Base-by-base conservation (phyloP, 108 stramenopile species). In the Discostella stelligeroides region DNA sequence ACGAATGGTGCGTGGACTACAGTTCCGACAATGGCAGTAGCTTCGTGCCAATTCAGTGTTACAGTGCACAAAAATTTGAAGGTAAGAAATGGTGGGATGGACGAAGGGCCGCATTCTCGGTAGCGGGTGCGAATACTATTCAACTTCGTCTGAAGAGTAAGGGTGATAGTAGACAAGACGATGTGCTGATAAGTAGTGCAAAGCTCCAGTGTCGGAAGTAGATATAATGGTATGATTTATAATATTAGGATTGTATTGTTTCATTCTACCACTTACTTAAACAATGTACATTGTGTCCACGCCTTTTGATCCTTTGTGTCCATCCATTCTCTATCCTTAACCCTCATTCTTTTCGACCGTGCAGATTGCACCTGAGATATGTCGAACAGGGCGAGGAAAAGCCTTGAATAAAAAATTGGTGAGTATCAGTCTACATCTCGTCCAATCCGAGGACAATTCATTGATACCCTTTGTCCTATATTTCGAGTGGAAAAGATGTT, bases 1-100 rank as follows among this genome's bases (percentile, higher is more conserved):
- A 58, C 0, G 57, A 37, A 20, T 58, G 57, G 57, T 58, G 57
- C 17, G 57, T 58, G 3, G 57, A 58, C 14, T 58, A 58, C 57
- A 58, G 57, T 37, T 17, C 30, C 0, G 10, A 40, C 10, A 41
- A 38, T 8, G 57, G 57, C 2, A 20, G 9, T 3, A 41, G 18
- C 18, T 58, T 34, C 34, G 9, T 0, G 38, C 30, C 15, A 4
- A 8, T 38, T n/a, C 27, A 37, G 18, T 58, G 57, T 20, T 58
- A 34, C 7, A 58, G 38, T 27, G 2, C 34, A 34, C 3, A 9
- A 15, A 28, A 38, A 17, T 58, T 40, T 20, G 15, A 37, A 9
- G n/a, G 0, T 37, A 39, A 40, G 8, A 58, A 17, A 28, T 58
- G 57, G 57, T 41, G 39, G 17, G 34, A 58, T 4, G 37, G 17